Evolutionary conservation across 2,329 filamentous ascomycete genomes (phyloP).

Genomic region (Raffaelea deltoideospora): DNA sequence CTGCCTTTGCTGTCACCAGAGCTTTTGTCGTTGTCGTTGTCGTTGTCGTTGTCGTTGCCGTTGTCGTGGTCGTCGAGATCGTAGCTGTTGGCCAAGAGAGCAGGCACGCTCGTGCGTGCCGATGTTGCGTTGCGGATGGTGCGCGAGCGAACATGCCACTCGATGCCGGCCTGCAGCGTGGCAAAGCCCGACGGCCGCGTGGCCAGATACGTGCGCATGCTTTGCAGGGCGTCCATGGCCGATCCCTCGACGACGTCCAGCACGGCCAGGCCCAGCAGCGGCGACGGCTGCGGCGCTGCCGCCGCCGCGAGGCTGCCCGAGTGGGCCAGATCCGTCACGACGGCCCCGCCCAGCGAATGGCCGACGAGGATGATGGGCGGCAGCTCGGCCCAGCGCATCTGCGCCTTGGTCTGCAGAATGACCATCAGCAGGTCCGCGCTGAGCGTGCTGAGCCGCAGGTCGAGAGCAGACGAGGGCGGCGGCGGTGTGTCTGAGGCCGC

Average conservation of each 20-base stretch:
- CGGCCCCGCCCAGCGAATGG: conserved; percentile 83
- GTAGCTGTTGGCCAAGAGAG: conserved; percentile 44
- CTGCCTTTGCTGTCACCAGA: too few species aligned
- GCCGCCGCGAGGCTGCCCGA: conserved; percentile 47
- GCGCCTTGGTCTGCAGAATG: conserved; percentile 47
- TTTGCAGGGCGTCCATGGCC: conserved; percentile 84
- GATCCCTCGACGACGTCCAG: conserved; percentile 93
- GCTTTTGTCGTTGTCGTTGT: too few species aligned
- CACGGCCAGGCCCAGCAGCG: conserved; percentile 68
- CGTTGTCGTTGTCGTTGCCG: too few species aligned
- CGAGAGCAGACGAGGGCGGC: too few species aligned
- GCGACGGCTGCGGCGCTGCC: too few species aligned
- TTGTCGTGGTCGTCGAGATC: too few species aligned
- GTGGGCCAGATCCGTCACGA: conserved; percentile 71
- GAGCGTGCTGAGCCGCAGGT: conserved; percentile 60
- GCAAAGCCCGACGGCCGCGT: conserved; percentile 66
- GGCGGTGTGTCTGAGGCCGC: too few species aligned
- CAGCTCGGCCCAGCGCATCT: conserved; percentile 58
- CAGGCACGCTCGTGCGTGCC: conserved; percentile 78
- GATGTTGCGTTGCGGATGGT: conserved; percentile 73
- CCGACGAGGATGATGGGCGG: conserved; percentile 74
- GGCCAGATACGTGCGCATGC: conserved; percentile 84
- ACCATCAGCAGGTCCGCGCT: conserved; percentile 57
- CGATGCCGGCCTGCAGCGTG: conserved; percentile 65
- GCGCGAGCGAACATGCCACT: conserved; percentile 84